Percentiles rank a stretch among this genome's conserved stretches.
Evolutionary conservation across 192 early-diverging fungal genomes (phyloP).

Genomic region (Coemansia sp.): DNA sequence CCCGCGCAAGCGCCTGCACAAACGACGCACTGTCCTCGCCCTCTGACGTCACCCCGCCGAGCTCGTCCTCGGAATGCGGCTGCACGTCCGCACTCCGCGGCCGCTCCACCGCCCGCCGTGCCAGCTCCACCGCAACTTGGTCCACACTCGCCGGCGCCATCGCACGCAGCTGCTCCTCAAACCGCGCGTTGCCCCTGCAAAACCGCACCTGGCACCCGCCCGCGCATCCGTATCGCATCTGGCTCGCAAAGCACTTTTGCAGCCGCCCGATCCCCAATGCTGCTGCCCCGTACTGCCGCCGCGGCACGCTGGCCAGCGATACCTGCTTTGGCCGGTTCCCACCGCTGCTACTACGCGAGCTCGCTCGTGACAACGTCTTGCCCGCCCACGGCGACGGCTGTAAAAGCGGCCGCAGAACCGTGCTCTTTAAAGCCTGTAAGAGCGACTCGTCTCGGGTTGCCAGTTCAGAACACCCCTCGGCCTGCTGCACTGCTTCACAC

Average conservation of each 20-base stretch:
- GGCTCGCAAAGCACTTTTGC: constrained; percentile 6
- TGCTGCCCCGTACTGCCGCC: background rate
- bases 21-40: background rate
- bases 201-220: constrained; percentile 11
- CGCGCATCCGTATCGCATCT: constrained; percentile 20
- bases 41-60: background rate
- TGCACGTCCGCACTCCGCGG: constrained; percentile 4
- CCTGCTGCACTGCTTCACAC: background rate
- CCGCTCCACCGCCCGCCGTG: constrained; percentile 6
- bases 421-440: constrained; percentile 6
- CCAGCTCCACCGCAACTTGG: constrained; percentile 24
- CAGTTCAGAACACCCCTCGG: constrained; percentile 9
- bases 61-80: constrained; percentile 13
- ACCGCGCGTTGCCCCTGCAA: constrained; percentile 20
- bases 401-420: constrained; percentile 12
- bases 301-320: background rate
- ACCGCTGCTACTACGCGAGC: background rate
- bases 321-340: background rate
- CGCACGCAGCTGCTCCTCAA: background rate
- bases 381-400: constrained; percentile 6
- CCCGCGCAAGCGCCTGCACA: constrained; percentile 4
- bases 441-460: constrained; percentile 11
- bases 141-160: constrained; percentile 5
- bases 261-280: constrained; percentile 1
- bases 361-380: background rate